These are phyloP conservation scores for Starmerella stigmatis DNA, from an alignment of 805 yeast species.

Conservation along the genomic window DNA sequence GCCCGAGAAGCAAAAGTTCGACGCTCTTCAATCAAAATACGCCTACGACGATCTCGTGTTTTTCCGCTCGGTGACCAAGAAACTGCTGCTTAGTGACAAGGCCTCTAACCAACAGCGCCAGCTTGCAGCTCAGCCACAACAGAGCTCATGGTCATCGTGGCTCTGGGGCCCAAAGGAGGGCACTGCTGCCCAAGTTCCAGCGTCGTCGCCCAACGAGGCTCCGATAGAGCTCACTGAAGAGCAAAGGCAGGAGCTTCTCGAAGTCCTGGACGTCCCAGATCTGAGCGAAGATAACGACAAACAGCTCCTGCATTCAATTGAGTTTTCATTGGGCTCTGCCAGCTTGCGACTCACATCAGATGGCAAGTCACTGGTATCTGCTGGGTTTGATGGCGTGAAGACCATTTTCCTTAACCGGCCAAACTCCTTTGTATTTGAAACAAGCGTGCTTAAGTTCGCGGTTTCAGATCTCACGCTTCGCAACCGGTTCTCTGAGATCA, in stretches of 20 bases:
- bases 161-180: slow-evolving; percentile 20
- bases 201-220: slow-evolving; percentile 1
- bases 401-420: slow-evolving; percentile 65
- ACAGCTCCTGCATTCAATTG: slow-evolving; percentile 49
- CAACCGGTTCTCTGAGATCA: slow-evolving; percentile 51
- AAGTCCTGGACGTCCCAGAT: slow-evolving; percentile 87
- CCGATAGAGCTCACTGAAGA: slow-evolving; percentile 54
- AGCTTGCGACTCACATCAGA: slow-evolving; percentile 50
- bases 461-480: slow-evolving; percentile 78
- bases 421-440: slow-evolving; percentile 60
- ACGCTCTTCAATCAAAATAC: slow-evolving; percentile 47
- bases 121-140: slow-evolving; percentile 5
- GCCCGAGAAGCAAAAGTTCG: slow-evolving; percentile 35
- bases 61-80: slow-evolving; percentile 70
- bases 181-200: not conserved
- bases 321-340: slow-evolving; percentile 63
- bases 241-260: slow-evolving; percentile 79
- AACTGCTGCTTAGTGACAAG: slow-evolving; percentile 51
- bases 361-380: slow-evolving; percentile 50
- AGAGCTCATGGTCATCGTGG: slow-evolving; percentile 24
- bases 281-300: slow-evolving; percentile 28
- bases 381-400: slow-evolving; percentile 72
- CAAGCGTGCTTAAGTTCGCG: slow-evolving; percentile 68
- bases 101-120: slow-evolving; percentile 20
- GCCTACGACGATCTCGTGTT: slow-evolving; percentile 72